Evolutionary conservation across 306 rosid genomes (phyloP), one percentile per base, ranked within the genome.

Genomic region (Castanea crenata): DNA sequence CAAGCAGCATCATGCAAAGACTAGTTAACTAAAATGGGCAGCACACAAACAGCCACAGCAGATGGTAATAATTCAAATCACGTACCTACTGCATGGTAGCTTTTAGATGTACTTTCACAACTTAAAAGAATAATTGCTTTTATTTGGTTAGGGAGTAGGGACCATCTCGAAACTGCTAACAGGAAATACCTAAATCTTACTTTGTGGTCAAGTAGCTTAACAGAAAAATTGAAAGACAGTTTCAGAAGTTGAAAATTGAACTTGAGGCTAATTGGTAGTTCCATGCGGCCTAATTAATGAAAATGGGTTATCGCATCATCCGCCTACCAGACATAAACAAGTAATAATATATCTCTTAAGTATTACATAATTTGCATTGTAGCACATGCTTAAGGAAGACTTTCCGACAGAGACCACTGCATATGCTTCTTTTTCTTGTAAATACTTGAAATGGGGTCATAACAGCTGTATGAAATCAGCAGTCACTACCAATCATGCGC

Each of bases 1-100:
- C 71, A 69, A 46, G 23, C 46, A 38, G 46, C 9, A 38, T 81
- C 58, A 21, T 63, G 78, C 62, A 71, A 71, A 55, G 51, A 55
- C 68, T 57, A 19, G 21, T 20, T n/a, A 18, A 20, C 61, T 55
- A 62, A 49, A 81, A 51, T 32, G 57, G 20, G 23, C 27, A 69
- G 34, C 62, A 51, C 46, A 55, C 41, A 57, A 69, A 49, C 49
- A 49, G 34, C 34, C 73, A 15, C 64, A 59, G 23, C 23, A 56
- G 71, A 55, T 57, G 70, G 32, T 4, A 56, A 32, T 19, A 15
- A 49, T 31, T 27, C 73, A 34, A n/a, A 55, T 62, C 13, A 38
- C 55, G 74, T 10, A 54, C 23, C 46, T 7, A 38, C 46, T 38
- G 11, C 46, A 38, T 38, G 46, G 46, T 38, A 38, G 46, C 63